phyloP scores from a whole-genome alignment of 2,329 filamentous ascomycete species.

The Elsinoe arachidis region DNA sequence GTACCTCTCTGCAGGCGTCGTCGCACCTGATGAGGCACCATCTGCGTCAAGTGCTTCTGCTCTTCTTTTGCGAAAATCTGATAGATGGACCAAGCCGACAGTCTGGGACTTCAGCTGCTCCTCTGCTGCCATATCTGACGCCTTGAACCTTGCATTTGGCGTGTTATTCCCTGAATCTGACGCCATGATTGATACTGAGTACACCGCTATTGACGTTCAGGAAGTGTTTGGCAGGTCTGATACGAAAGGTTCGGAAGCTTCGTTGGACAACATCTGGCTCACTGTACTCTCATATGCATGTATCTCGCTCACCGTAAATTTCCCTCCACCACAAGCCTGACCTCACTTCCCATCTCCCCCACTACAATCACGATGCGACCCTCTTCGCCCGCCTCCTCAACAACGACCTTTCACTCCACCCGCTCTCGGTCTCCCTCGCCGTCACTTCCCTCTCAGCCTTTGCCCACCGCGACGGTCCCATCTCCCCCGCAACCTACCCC shows the following conservation, averaged over 20 bases:
- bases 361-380: neutral
- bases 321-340: neutral
- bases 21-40: conserved; percentile 27
- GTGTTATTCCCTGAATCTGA: conserved; percentile 19
- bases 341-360: neutral
- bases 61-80: conserved; percentile 91
- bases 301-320: neutral
- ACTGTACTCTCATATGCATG: neutral
- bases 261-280: neutral
- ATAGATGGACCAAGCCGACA: conserved; percentile 82
- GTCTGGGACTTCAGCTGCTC: conserved; percentile 77
- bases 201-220: neutral
- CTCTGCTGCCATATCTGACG: conserved; percentile 67
- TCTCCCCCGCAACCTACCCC: neutral
- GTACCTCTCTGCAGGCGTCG: conserved; percentile 8
- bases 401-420: conserved; percentile 15
- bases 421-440: conserved; percentile 8
- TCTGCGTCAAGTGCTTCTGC: conserved; percentile 90
- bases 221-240: neutral
- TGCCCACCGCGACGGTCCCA: neutral
- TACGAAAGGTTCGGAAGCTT: neutral
- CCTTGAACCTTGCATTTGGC: conserved; percentile 54
- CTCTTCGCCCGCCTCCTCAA: conserved; percentile 10
- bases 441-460: neutral
- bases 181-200: neutral